These are phyloP conservation scores for Blastobotrys terrestris DNA, from an alignment of 805 yeast genomes.

Conservation along the genomic window DNA sequence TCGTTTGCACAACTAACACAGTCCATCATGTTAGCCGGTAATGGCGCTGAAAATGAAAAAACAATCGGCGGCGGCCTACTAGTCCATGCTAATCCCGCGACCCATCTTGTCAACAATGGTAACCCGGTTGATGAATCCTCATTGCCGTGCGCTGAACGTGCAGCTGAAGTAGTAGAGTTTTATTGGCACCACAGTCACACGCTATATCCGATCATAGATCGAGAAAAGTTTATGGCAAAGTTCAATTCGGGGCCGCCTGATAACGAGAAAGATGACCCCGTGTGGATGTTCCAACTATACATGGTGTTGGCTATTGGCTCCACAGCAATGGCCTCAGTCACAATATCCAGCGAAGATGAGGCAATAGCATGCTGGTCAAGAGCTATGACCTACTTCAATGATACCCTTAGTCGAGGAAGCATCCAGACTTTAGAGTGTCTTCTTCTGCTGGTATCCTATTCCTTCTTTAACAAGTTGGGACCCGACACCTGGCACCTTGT, in stretches of 20 bases:
- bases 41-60: slow-evolving; percentile 10
- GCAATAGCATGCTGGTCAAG: slow-evolving; percentile 37
- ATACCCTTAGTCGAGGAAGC: slow-evolving; percentile 37
- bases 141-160: slow-evolving; percentile 11
- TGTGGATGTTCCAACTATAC: slow-evolving; percentile 39
- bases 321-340: slow-evolving; percentile 36
- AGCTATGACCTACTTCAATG: slow-evolving; percentile 37
- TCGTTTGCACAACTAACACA: slow-evolving; percentile 21
- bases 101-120: background rate
- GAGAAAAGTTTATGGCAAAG: slow-evolving; percentile 11
- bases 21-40: slow-evolving; percentile 13
- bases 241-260: slow-evolving; percentile 2
- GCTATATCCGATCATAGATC: slow-evolving; percentile 16
- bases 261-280: slow-evolving; percentile 9
- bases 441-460: slow-evolving; percentile 42
- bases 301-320: slow-evolving; percentile 53
- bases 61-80: slow-evolving; percentile 12
- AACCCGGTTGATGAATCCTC: background rate
- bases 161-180: slow-evolving; percentile 14
- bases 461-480: slow-evolving; percentile 44
- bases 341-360: slow-evolving; percentile 17
- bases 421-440: slow-evolving; percentile 38
- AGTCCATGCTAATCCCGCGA: slow-evolving; percentile 1
- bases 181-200: slow-evolving; percentile 22
- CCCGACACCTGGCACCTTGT: slow-evolving; percentile 11